Conservation (phyloP, 441 rosid genomes). For the Euphorbia celastroides region DNA sequence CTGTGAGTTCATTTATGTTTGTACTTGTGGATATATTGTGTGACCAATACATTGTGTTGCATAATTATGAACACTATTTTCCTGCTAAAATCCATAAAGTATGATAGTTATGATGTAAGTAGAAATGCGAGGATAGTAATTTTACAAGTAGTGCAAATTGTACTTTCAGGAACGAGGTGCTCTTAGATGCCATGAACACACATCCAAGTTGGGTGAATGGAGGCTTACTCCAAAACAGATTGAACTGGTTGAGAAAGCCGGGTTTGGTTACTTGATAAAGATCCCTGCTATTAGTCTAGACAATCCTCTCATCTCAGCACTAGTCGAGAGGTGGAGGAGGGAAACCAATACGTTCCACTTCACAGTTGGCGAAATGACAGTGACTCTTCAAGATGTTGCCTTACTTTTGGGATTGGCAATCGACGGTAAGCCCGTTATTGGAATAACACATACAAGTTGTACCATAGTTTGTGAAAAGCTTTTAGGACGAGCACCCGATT, state of each 20-base stretch:
- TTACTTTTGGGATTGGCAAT: constrained; percentile 79
- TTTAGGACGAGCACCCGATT: constrained; percentile 65
- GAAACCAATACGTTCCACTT: constrained; percentile 96
- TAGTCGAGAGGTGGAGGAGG: constrained; percentile 96
- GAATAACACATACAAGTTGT: constrained; percentile 73
- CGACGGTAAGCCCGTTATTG: constrained; percentile 93
- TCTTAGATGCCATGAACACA: constrained; percentile 97
- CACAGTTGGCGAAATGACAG: constrained; percentile 87
- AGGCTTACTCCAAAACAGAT: constrained; percentile 66
- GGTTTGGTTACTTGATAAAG: constrained; percentile 78
- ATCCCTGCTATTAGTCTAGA: constrained; percentile 96
- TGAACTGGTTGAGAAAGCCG: constrained; percentile 82
- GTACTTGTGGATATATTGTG: not conserved
- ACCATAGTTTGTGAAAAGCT: constrained; percentile 56
- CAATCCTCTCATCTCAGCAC: constrained; percentile 89
- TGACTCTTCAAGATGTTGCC: constrained; percentile 81
- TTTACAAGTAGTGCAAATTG: not conserved
- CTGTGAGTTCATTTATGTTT: not conserved
- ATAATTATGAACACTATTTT: not conserved
- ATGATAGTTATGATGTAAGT: not conserved
- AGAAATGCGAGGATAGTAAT: not conserved
- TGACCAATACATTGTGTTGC: not conserved
- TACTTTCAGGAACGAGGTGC: constrained; percentile 82
- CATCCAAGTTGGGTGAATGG: constrained; percentile 94
- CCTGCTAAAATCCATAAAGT: not conserved